Evolutionary conservation across 352 stramenopile genomes (phyloP).

Genomic region (Pythium volutum): DNA sequence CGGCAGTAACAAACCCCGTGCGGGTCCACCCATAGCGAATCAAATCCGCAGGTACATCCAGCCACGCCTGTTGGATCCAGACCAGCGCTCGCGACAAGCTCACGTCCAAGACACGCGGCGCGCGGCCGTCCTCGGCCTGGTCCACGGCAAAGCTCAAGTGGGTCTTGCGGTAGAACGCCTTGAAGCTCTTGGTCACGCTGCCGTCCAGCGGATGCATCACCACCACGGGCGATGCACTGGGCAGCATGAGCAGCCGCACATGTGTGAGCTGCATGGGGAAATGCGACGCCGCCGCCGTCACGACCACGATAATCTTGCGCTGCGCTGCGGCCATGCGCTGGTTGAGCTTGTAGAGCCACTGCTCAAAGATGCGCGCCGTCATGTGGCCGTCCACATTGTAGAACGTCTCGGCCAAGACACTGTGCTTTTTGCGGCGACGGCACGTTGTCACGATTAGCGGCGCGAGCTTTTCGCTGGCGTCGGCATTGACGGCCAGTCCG

Average conservation of each 20-base stretch:
- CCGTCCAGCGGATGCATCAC: slow-evolving; percentile 10
- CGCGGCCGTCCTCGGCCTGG: slow-evolving; percentile 15
- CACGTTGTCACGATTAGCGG: slow-evolving; percentile 19
- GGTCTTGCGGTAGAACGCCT: slow-evolving; percentile 17
- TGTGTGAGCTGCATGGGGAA: slow-evolving; percentile 19
- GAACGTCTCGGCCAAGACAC: slow-evolving; percentile 12
- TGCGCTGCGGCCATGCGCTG: slow-evolving; percentile 16
- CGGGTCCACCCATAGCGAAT: slow-evolving; percentile 15
- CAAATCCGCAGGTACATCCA: slow-evolving; percentile 13
- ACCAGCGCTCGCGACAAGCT: slow-evolving; percentile 14
- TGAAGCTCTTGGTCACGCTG: slow-evolving; percentile 20
- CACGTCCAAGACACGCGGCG: slow-evolving; percentile 9
- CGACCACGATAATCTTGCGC: slow-evolving; percentile 13
- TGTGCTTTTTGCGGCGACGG: background rate
- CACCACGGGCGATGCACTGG: background rate
- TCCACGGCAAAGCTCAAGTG: slow-evolving; percentile 24
- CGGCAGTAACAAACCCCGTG: slow-evolving; percentile 1
- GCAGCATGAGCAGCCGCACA: slow-evolving; percentile 10
- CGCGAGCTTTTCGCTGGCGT: slow-evolving; percentile 22
- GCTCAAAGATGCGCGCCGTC: slow-evolving; percentile 22
- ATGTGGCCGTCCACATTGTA: slow-evolving; percentile 18
- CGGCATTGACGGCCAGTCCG: slow-evolving; percentile 17
- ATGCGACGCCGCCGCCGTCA: slow-evolving; percentile 11
- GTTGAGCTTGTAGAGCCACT: slow-evolving; percentile 26
- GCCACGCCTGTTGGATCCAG: slow-evolving; percentile 24